phyloP scores from a whole-genome alignment of 2,329 filamentous ascomycete species.

The Chaetomiaceae sp. region DNA sequence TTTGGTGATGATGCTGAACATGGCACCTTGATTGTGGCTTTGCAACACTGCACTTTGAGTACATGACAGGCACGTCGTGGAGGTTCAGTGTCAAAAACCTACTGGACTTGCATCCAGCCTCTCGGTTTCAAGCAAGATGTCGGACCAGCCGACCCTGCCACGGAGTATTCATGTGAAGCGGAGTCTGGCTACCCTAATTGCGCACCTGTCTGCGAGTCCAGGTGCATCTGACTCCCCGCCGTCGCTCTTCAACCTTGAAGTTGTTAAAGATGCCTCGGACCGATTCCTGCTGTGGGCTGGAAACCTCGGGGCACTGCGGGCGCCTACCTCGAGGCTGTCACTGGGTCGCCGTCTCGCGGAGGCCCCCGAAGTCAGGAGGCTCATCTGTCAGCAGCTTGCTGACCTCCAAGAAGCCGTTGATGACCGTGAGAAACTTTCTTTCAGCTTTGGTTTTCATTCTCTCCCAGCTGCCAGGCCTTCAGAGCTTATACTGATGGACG shows the following conservation, averaged over 20 bases:
- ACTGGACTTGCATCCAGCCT: too few relatives aligned
- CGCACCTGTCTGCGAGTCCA: not conserved
- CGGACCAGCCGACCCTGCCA: too few relatives aligned
- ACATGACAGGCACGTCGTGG: too few relatives aligned
- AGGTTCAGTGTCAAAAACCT: too few relatives aligned
- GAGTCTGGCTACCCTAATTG: too few relatives aligned
- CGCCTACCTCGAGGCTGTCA: not conserved
- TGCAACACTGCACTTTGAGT: too few relatives aligned
- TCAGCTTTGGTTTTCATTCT: not conserved
- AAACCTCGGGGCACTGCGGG: constrained; percentile 4
- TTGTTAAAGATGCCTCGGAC: constrained; percentile 7
- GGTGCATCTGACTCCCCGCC: too few relatives aligned
- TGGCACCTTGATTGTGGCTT: too few relatives aligned
- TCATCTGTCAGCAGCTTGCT: not conserved
- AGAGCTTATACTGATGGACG: too few relatives aligned
- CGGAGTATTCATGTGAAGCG: too few relatives aligned
- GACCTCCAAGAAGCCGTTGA: not conserved
- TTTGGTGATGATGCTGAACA: too few relatives aligned
- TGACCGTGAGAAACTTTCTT: not conserved
- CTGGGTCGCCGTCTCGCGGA: constrained; percentile 1
- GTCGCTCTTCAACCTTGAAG: not conserved
- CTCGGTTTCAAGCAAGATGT: too few relatives aligned
- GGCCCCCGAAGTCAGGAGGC: not conserved
- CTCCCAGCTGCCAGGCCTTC: not conserved
- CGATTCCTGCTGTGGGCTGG: constrained; percentile 11